Evolutionary conservation across 306 rosid genomes (phyloP), one percentile per base, ranked within the genome.

Genomic region (Pachyrhizus erosus): DNA sequence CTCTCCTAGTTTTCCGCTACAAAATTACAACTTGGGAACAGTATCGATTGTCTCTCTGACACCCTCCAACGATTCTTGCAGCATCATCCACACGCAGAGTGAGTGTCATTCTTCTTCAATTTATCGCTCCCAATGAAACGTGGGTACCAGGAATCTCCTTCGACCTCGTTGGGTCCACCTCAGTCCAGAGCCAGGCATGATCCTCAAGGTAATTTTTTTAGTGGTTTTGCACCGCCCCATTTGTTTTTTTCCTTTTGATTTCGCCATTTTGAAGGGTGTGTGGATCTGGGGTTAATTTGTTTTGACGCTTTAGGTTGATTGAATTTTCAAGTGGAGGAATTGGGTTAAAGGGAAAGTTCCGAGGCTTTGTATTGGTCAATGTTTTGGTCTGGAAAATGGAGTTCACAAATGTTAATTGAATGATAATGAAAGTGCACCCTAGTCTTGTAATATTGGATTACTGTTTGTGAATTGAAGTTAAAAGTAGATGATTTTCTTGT

Each of bases 81-180:
- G 71, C 82, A 65, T 52, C 37, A 21, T 15, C 48, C 45, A 18
- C 62, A 26, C n/a, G 24, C n/a, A 51, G 65, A 17, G 54, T 40
- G 42, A 26, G 54, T 42, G 31, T 24, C 24, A 2, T 18, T 26
- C 4, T 62, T 62, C 69, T 62, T 64, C 71, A 24, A 5, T 78
- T 62, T 68, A 48, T 70, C 70, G 39, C 21, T 70, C 20, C 79
- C 78, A 70, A 96, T 96, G 99, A 96, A 96, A 88, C 96, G 99
- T 65, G 96, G 93, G 40, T 89, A 90, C 87, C 70, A 85, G 46
- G 92, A 93, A 74, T 92, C 94, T 43, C 86, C 96, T 46, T 89
- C 97, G 13, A 75, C 90, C 76, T 93, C 99, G 11, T 17, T 79
- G 1, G 98, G 91, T 57, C 98, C 96, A 7, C 96, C 98, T 66